A percentile compares a stretch with the other conserved stretches of the same genome.
Evolutionary conservation across 1,284 basidiomycete species (phyloP).

Genomic region (Exobasidium rhododendri): DNA sequence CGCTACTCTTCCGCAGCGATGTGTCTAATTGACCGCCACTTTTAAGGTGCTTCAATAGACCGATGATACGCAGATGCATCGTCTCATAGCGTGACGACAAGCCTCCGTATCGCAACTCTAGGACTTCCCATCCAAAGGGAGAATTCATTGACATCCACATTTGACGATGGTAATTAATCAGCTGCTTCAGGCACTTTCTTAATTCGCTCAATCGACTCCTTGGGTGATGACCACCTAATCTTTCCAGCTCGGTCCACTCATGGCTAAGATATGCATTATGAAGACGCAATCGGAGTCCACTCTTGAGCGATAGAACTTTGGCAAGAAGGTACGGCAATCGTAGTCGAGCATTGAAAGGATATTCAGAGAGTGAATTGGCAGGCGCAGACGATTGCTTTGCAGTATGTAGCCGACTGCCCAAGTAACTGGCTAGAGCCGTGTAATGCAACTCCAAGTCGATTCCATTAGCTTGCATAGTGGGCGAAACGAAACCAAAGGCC

Average conservation of each 20-base stretch:
- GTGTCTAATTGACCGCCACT: slow-evolving; percentile 20
- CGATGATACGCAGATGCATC: slow-evolving; percentile 37
- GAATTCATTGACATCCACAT: slow-evolving; percentile 52
- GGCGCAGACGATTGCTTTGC: not conserved
- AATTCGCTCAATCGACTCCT: slow-evolving; percentile 8
- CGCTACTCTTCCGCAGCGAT: slow-evolving; percentile 3
- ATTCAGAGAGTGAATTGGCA: slow-evolving; percentile 15
- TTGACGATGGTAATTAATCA: slow-evolving; percentile 51
- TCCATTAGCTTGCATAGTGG: slow-evolving; percentile 26
- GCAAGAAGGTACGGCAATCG: slow-evolving; percentile 32
- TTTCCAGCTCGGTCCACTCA: slow-evolving; percentile 31
- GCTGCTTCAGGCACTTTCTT: slow-evolving; percentile 26
- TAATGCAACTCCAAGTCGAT: slow-evolving; percentile 37
- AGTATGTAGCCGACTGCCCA: slow-evolving; percentile 3
- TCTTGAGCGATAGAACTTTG: slow-evolving; percentile 29
- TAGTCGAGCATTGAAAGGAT: slow-evolving; percentile 40
- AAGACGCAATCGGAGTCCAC: slow-evolving; percentile 29
- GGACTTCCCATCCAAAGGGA: slow-evolving; percentile 53
- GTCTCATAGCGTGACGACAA: slow-evolving; percentile 52
- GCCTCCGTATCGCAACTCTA: slow-evolving; percentile 56
- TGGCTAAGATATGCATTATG: slow-evolving; percentile 30
- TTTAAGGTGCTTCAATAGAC: slow-evolving; percentile 26
- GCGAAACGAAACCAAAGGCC: slow-evolving; percentile 33
- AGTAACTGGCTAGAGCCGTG: slow-evolving; percentile 13
- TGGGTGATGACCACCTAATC: slow-evolving; percentile 20